These are phyloP conservation scores for Zymoseptoria passerinii DNA, from an alignment of 2,329 filamentous ascomycete genomes.

Conservation along the genomic window DNA sequence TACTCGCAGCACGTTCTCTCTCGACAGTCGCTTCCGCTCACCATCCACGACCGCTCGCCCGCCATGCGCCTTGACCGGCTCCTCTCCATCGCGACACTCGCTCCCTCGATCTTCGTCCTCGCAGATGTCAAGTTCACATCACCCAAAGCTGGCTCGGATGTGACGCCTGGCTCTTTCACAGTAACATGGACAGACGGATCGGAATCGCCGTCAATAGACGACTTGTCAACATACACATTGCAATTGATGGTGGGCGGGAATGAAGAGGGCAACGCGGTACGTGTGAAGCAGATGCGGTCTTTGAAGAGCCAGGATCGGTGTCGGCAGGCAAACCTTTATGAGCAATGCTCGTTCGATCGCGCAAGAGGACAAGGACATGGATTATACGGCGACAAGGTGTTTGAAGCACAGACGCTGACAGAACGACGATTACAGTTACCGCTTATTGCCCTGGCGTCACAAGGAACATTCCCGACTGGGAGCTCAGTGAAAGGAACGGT, in stretches of 20 bases:
- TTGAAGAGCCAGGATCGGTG: neutral
- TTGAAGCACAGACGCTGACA: neutral
- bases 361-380: constrained; percentile 1
- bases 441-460: constrained; percentile 7
- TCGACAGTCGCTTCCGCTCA: neutral
- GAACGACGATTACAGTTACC: constrained; percentile 6
- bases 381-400: neutral
- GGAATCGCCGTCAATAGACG: constrained; percentile 40
- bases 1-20: neutral
- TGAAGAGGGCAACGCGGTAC: constrained; percentile 38
- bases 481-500: constrained; percentile 12
- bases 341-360: neutral
- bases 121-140: constrained; percentile 49
- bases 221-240: constrained; percentile 49
- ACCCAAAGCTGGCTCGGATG: constrained; percentile 44
- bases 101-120: constrained; percentile 32
- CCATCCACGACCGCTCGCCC: neutral
- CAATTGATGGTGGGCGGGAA: constrained; percentile 56
- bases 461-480: constrained; percentile 8
- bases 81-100: constrained; percentile 25
- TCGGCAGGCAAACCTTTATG: neutral
- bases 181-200: constrained; percentile 52
- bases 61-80: neutral
- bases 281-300: constrained; percentile 5
- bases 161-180: constrained; percentile 45